Base-by-base conservation (phyloP, 2,329 filamentous ascomycete species). In the Hypoxylon sp. region DNA sequence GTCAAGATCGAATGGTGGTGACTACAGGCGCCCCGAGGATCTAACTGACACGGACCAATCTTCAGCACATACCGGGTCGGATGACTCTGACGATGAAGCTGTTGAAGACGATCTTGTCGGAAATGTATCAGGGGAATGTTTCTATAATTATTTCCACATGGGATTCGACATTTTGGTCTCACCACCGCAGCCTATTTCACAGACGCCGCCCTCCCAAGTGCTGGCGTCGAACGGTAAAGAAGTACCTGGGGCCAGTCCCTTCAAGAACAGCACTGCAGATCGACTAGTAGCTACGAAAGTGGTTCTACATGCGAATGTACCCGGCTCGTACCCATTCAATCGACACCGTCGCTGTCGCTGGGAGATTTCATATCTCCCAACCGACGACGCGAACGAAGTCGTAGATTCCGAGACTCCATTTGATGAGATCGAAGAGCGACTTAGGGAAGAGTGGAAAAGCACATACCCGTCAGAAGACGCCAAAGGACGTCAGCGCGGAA, bases 91-190 rank as follows among this genome's bases (percentile, higher is more conserved):
- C 23, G 77, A 81, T 15, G 81, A 81, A 50, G 80, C 75, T 2
- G 68, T 83, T 11, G 80, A 83, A 31, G 84, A 85, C 20, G 80
- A 82, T 20, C 67, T 75, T 3, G 74, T 75, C 1, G 75, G 77
- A 58, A 75, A 78, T 68, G 61, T 85, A 3, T 82, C 85, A 1
- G 81, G 84, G 3, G 90, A 95, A 67, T 91, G 87, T 59, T 99
- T 97, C 69, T 97, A 94, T 73, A 97, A 97, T 69, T 99, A 99
- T 70, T 99, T 97, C 68, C 88, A 93, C 60, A 87, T 96, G 56
- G 94, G 94, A 1, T 95, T 99, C 66, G 94, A 99, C 70, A 82
- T 97, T 7, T 79, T 97, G 4, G 82, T 99, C n/a, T 96, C 93
- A 0, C 84, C 86, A 20, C 88, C 90, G 0, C 84, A 83, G 0